A percentile compares a stretch with the other conserved stretches of the same genome.
These are phyloP conservation scores for Naganishia kalamii DNA, from an alignment of 768 basidiomycete genomes.

Conservation along the genomic window DNA sequence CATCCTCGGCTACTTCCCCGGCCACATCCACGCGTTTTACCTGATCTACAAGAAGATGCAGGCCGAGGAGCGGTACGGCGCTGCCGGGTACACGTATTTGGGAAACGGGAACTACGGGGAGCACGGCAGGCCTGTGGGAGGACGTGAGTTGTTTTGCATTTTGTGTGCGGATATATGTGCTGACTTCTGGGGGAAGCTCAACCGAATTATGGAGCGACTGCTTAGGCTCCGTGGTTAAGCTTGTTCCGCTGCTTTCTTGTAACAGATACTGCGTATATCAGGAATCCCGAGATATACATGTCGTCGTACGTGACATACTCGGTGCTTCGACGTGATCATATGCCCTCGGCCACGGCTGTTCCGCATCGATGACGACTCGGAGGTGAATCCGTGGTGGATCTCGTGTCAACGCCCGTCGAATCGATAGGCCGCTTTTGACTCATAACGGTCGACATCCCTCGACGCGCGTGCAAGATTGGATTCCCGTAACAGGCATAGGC, in stretches of 20 bases:
- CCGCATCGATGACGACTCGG: no score
- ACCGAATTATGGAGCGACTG: neutral
- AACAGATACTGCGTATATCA: neutral
- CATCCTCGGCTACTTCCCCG: conserved; percentile 27
- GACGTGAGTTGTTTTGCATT: neutral
- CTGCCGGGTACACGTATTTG: conserved; percentile 34
- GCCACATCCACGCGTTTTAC: conserved; percentile 42
- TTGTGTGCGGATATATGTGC: neutral
- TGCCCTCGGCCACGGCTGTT: no score
- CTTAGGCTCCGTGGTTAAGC: neutral
- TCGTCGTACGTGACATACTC: no score
- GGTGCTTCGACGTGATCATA: no score
- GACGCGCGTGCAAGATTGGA: no score
- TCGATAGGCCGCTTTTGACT: no score
- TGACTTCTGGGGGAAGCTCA: neutral
- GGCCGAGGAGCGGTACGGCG: conserved; percentile 40
- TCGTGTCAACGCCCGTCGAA: no score
- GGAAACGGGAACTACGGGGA: conserved; percentile 40
- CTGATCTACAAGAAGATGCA: conserved; percentile 38
- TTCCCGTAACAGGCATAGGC: no score
- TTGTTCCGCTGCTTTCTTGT: neutral
- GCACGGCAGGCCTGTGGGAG: neutral
- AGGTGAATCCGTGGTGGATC: no score
- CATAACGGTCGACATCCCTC: no score
- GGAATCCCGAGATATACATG: neutral